Evolutionary conservation across 2,329 filamentous ascomycete species (phyloP).

Genomic region (Zymoseptoria pseudotritici): DNA sequence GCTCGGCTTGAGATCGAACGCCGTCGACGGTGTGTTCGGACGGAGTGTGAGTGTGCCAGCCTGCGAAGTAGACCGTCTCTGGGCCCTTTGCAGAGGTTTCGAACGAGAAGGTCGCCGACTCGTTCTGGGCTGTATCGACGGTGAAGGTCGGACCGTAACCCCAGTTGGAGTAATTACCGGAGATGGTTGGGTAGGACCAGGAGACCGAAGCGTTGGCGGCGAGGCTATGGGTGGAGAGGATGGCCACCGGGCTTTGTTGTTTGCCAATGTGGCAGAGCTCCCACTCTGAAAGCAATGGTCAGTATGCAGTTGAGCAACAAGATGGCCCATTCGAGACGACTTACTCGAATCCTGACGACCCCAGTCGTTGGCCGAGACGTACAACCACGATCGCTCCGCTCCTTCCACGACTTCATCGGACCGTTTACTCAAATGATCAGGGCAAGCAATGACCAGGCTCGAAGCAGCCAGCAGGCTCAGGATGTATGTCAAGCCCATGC

Average conservation of each 20-base stretch:
- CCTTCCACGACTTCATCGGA: not conserved
- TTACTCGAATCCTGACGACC: conserved; percentile 15
- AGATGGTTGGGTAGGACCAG: conserved; percentile 34
- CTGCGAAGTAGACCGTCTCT: conserved; percentile 41
- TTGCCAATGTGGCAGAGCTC: conserved; percentile 44
- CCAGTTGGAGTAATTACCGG: conserved; percentile 43
- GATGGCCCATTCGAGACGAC: not conserved
- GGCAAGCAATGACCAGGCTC: not conserved
- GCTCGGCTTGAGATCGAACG: conserved; percentile 38
- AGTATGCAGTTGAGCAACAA: conserved; percentile 14
- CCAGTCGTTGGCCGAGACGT: conserved; percentile 17
- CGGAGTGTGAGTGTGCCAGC: conserved; percentile 47
- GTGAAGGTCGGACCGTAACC: conserved; percentile 43
- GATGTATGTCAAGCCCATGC: not conserved
- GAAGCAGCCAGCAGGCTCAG: not conserved
- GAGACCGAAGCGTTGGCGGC: conserved; percentile 33
- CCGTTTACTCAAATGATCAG: not conserved
- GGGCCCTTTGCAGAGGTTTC: not conserved
- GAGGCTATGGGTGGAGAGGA: conserved; percentile 36
- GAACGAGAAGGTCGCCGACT: conserved; percentile 40
- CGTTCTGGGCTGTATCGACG: conserved; percentile 31
- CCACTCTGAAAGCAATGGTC: conserved; percentile 30
- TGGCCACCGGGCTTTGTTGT: conserved; percentile 44
- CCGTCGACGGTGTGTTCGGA: conserved; percentile 44
- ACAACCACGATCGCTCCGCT: conserved; percentile 8